A percentile compares a stretch with the other conserved stretches of the same genome.
These are phyloP conservation scores for Calvatia gigantea DNA, from an alignment of 768 basidiomycete genomes.

Conservation along the genomic window DNA sequence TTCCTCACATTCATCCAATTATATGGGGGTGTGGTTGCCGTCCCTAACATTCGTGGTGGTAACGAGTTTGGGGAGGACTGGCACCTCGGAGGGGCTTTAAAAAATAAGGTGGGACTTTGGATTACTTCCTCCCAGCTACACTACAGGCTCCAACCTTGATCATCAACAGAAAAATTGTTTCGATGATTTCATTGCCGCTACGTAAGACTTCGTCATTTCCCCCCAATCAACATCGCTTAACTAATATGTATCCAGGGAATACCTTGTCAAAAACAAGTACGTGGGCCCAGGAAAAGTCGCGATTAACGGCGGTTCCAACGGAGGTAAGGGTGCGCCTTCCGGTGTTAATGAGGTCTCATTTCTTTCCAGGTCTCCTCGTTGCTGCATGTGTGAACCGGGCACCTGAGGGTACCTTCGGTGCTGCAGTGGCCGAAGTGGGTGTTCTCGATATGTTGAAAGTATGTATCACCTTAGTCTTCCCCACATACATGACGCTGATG, in stretches of 20 bases:
- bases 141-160: slow-evolving; percentile 4
- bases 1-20: slow-evolving; percentile 71
- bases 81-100: slow-evolving; percentile 69
- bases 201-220: slow-evolving; percentile 39
- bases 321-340: slow-evolving; percentile 42
- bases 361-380: slow-evolving; percentile 60
- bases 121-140: not conserved
- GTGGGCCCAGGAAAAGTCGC: slow-evolving; percentile 67
- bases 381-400: slow-evolving; percentile 84
- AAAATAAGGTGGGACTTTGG: slow-evolving; percentile 52
- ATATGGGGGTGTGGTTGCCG: slow-evolving; percentile 66
- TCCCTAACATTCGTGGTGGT: slow-evolving; percentile 62
- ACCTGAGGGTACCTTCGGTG: slow-evolving; percentile 72
- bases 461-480: slow-evolving; percentile 10
- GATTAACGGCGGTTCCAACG: slow-evolving; percentile 81
- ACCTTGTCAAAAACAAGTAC: slow-evolving; percentile 69
- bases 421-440: slow-evolving; percentile 77
- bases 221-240: not conserved
- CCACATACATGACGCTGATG: not conserved
- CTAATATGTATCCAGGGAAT: slow-evolving; percentile 42
- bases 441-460: slow-evolving; percentile 80
- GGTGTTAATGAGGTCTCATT: not conserved
- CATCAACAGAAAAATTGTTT: slow-evolving; percentile 61
- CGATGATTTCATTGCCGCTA: slow-evolving; percentile 80
- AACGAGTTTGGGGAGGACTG: slow-evolving; percentile 83